Conservation (phyloP, 306 rosid species). For the Lupinus albus region DNA sequence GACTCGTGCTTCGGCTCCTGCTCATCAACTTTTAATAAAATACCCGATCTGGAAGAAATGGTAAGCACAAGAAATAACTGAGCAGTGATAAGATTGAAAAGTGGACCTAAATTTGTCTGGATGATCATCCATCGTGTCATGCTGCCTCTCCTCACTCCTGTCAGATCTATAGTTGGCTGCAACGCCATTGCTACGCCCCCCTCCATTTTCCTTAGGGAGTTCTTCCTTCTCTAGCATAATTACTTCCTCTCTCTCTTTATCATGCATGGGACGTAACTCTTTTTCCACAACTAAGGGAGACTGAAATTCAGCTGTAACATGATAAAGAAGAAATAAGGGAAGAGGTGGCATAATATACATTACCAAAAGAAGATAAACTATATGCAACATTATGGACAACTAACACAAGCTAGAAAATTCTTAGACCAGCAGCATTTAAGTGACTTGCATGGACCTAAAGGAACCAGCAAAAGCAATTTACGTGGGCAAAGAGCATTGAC, state of each 20-base stretch:
- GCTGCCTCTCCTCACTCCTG: conserved; percentile 69
- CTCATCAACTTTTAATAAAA: conserved; percentile 75
- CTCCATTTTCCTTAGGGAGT: conserved; percentile 74
- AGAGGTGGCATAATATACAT: neutral
- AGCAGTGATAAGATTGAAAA: conserved; percentile 64
- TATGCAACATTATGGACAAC: neutral
- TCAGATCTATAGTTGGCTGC: conserved; percentile 59
- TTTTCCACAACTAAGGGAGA: conserved; percentile 44
- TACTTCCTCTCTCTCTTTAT: conserved; percentile 52
- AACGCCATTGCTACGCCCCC: conserved; percentile 61
- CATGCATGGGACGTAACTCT: conserved; percentile 43
- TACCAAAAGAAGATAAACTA: neutral
- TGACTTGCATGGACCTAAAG: neutral
- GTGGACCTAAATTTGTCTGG: conserved; percentile 90
- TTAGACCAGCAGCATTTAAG: neutral
- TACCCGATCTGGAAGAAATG: conserved; percentile 63
- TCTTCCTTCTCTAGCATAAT: conserved; percentile 49
- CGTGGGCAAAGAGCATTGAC: neutral
- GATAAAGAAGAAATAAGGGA: neutral
- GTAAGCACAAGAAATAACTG: conserved; percentile 71
- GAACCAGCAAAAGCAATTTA: conserved; percentile 5
- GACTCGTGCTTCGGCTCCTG: conserved; percentile 97
- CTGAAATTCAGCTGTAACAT: conserved; percentile 46
- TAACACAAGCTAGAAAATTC: neutral
- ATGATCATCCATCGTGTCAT: conserved; percentile 80